Base-by-base conservation (phyloP, 371 early-diverging fungal genomes). In the Rhizopus microsporus region DNA sequence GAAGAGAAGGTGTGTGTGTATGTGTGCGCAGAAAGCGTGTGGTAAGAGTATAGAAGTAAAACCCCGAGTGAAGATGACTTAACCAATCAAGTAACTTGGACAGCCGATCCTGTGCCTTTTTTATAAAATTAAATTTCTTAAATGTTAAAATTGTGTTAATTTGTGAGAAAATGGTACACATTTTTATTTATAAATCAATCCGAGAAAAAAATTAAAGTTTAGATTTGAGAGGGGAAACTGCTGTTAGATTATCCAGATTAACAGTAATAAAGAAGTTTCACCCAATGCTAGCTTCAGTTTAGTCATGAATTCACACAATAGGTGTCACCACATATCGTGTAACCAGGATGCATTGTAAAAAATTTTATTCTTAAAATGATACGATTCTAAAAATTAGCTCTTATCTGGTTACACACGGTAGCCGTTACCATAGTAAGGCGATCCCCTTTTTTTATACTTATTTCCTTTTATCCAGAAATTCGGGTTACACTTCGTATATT, bases 281-380 rank as follows among this genome's bases (percentile, higher is more conserved):
- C 60, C 54, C 47, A 57, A 60, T 54, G 60, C 40, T 53, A 60
- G 31, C 47, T 10, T 38, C 31, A 30, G 23, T 29, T 29, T 30
- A 15, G n/a, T n/a, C 10, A 46, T 23, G 35, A 54, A 60, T 60
- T 60, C 60, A 60, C 60, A 60, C 60, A 54, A 54, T 40, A 54
- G 35, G 60, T 60, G 17, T 60, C 60, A 60, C 60, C 54, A 60
- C 60, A 60, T 60, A 42, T 54, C 15, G 60, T 60, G 60, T 48
- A 47, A 60, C 54, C 13, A 10, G 38, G 13, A 13, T 23, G 23
- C 23, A 23, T 23, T 23, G 23, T 23, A 23, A 23, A 23, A 10
- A 37, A 37, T 7, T 37, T 13, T 37, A 7, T 37, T 37, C 10
- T 7, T 37, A 13, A 37, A 37, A 37, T 37, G 38, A 37, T 7